Evolutionary conservation across 495 filamentous ascomycete species (phyloP).

Genomic region (Trichoderma erinaceum): DNA sequence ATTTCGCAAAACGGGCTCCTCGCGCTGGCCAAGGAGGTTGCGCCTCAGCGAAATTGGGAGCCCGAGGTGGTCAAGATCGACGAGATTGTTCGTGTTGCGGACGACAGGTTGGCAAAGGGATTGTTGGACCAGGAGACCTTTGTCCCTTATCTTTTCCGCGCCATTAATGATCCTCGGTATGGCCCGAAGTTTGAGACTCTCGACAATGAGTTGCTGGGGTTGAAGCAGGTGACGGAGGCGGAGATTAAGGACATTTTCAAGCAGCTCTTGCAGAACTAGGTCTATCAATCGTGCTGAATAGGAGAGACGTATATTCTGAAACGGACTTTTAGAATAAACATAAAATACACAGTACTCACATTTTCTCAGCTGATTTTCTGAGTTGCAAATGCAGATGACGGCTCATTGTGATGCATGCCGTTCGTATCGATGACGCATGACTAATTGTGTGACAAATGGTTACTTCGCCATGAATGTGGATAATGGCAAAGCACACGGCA

Average conservation of each 20-base stretch:
- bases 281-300: neutral
- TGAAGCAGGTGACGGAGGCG: conserved; percentile 19
- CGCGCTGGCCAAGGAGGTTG: conserved; percentile 19
- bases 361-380: no score
- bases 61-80: conserved; percentile 14
- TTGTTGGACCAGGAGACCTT: conserved; percentile 19
- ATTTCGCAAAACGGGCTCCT: conserved; percentile 29
- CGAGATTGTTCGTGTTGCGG: conserved; percentile 4
- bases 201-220: conserved; percentile 23
- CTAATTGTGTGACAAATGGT: neutral
- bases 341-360: neutral
- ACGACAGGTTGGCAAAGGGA: conserved; percentile 23
- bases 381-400: no score
- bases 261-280: neutral
- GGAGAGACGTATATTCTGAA: neutral
- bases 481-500: neutral
- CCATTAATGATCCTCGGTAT: conserved; percentile 34
- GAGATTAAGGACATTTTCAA: conserved; percentile 18
- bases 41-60: conserved; percentile 16
- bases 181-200: conserved; percentile 20
- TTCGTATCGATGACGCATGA: neutral
- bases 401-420: no score
- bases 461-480: neutral
- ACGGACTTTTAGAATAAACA: neutral
- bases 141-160: conserved; percentile 25